phyloP scores from a whole-genome alignment of 2,329 filamentous ascomycete species.

The Fusarium papillatum region DNA sequence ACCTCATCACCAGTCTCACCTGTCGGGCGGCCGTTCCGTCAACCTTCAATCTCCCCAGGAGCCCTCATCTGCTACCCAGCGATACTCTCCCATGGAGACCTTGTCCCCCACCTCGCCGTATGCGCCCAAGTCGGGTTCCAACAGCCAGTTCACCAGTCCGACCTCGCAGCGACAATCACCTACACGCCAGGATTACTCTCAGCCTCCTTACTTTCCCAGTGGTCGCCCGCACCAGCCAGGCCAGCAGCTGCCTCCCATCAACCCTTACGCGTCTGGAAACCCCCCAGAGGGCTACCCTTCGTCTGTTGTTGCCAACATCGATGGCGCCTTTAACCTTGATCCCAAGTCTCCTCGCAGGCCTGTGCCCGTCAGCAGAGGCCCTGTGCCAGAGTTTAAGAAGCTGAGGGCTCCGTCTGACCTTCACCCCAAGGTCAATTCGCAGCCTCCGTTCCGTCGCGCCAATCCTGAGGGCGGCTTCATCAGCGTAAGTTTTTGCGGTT shows the following conservation, averaged over 20 bases:
- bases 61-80: slow-evolving; percentile 85
- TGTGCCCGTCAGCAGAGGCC: slow-evolving; percentile 68
- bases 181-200: slow-evolving; percentile 74
- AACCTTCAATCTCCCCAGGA: slow-evolving; percentile 79
- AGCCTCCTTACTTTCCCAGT: slow-evolving; percentile 70
- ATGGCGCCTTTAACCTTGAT: slow-evolving; percentile 72
- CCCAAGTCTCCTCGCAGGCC: slow-evolving; percentile 71
- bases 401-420: slow-evolving; percentile 81
- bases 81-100: slow-evolving; percentile 96
- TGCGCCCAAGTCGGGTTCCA: slow-evolving; percentile 73
- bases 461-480: slow-evolving; percentile 99
- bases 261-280: slow-evolving; percentile 72
- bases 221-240: slow-evolving; percentile 54
- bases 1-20: slow-evolving; percentile 82
- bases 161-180: slow-evolving; percentile 81
- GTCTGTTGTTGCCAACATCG: slow-evolving; percentile 78
- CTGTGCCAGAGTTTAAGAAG: slow-evolving; percentile 90
- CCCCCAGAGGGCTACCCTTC: slow-evolving; percentile 79
- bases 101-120: slow-evolving; percentile 87
- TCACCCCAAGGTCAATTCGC: slow-evolving; percentile 84
- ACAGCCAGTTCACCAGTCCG: slow-evolving; percentile 66
- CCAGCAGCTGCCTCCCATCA: slow-evolving; percentile 82
- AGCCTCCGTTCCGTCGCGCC: slow-evolving; percentile 92
- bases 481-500: slow-evolving; percentile 73
- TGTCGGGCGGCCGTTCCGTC: slow-evolving; percentile 63